Evolutionary conservation across 495 filamentous ascomycete species (phyloP).

Genomic region (Sphaerosporella brunnea): DNA sequence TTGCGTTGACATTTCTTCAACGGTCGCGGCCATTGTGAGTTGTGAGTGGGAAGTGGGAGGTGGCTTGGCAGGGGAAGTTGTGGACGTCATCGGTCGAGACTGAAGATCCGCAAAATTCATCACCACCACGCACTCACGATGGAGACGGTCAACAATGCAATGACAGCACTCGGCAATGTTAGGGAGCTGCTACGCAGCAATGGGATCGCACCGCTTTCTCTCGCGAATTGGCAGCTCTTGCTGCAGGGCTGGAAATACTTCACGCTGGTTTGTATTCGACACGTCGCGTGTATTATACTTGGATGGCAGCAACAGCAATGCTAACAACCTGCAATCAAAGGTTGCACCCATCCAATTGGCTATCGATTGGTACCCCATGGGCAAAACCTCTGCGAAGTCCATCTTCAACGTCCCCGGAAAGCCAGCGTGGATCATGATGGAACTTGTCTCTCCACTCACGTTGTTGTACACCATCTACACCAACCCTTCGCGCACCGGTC

Average conservation of each 20-base stretch:
- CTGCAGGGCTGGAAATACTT: conserved; percentile 19
- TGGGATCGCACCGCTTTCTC: conserved; percentile 17
- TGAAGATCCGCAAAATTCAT: not conserved
- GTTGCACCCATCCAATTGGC: conserved; percentile 16
- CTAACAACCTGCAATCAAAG: no score
- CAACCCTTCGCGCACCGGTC: conserved; percentile 34
- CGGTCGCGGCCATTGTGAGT: not conserved
- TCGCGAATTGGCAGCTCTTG: conserved; percentile 15
- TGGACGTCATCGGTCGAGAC: not conserved
- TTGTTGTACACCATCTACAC: conserved; percentile 59
- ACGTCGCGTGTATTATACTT: not conserved
- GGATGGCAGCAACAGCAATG: no score
- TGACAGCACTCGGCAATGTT: not conserved
- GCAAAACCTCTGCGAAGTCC: conserved; percentile 65
- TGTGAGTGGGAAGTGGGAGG: not conserved
- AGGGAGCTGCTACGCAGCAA: conserved; percentile 6
- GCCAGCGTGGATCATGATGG: conserved; percentile 74
- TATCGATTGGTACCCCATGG: conserved; percentile 47
- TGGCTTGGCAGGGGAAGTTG: not conserved
- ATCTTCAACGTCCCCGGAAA: conserved; percentile 75
- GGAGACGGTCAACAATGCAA: not conserved
- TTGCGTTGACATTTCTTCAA: conserved; percentile 6
- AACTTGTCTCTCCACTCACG: conserved; percentile 55
- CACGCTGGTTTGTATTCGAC: conserved; percentile 7
- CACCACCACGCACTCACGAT: not conserved